These are phyloP conservation scores for Pseudotulostoma volvatum DNA, from an alignment of 495 filamentous ascomycete species.

Conservation along the genomic window DNA sequence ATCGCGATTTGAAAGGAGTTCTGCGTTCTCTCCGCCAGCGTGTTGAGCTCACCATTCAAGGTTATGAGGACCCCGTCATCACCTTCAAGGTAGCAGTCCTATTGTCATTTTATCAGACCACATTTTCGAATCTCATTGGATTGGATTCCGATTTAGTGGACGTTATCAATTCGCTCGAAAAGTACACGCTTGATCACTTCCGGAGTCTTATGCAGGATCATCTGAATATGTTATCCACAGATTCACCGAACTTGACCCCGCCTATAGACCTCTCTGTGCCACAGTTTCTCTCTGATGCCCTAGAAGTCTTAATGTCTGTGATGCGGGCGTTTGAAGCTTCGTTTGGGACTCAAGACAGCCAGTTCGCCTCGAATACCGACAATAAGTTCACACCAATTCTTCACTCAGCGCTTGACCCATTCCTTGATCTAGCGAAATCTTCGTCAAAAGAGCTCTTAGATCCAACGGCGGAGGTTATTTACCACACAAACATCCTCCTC, in stretches of 20 bases:
- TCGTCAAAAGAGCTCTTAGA: conserved; percentile 44
- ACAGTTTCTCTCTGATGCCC: conserved; percentile 65
- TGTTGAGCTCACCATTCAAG: conserved; percentile 80
- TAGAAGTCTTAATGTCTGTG: conserved; percentile 53
- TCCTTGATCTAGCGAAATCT: conserved; percentile 54
- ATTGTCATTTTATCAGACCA: conserved; percentile 73
- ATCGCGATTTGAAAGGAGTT: conserved; percentile 66
- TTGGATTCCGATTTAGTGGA: conserved; percentile 51
- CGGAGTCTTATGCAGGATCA: conserved; percentile 62
- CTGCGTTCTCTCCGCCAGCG: conserved; percentile 63
- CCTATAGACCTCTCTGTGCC: conserved; percentile 54
- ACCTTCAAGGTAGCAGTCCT: conserved; percentile 83
- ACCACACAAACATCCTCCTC: conserved; percentile 67
- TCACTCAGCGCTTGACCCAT: conserved; percentile 70
- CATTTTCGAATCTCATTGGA: conserved; percentile 66
- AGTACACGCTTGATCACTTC: conserved; percentile 72
- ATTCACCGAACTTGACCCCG: conserved; percentile 38
- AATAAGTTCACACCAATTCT: conserved; percentile 58
- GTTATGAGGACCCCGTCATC: conserved; percentile 74
- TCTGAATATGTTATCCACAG: conserved; percentile 51
- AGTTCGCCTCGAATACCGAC: conserved; percentile 15
- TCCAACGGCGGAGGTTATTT: conserved; percentile 47
- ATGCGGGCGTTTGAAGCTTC: conserved; percentile 80
- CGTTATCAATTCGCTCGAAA: conserved; percentile 48
- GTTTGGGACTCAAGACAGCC: conserved; percentile 39